Evolutionary conservation across 169 alveolate genomes (phyloP), one percentile per base, ranked within the genome.

Genomic region (Miamiensis avidus): DNA sequence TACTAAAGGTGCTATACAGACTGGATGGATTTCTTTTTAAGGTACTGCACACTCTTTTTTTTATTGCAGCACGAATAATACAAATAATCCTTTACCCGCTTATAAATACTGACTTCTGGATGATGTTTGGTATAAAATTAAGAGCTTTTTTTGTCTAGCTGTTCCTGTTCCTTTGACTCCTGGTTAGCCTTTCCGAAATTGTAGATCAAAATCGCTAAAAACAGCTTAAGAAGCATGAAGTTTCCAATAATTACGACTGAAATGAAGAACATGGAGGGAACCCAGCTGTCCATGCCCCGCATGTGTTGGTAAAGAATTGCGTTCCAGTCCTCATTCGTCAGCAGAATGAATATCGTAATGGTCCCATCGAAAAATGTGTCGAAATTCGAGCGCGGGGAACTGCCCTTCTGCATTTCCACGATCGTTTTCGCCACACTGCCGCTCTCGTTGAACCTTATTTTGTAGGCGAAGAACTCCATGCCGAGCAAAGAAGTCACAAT

Each of bases 271-370:
- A 95, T 64, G 73, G 87, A 84, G 11, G 93, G 86, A 34, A 81
- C 69, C 78, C 83, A 78, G 11, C 76, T 76, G 25, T 87, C 88
- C 16, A 32, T 76, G 0, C 84, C 31, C 31, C 78, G 31, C 92
- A 92, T 85, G 27, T 87, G 83, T 30, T 91, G 83, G 82, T 85
- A 91, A 20, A 94, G 81, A 29, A 89, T 69, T 0, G 49, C n/a
- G 82, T 95, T 89, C 97, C 97, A 95, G 75, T 94, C 88, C 78
- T 95, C 97, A 75, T 88, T 81, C 1, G 97, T 93, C 34, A 95
- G 85, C 75, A 95, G 79, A 49, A 87, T 89, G 84, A 93, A 95
- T 15, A 93, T 90, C 4, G 96, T 89, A 49, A 92, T 88, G 79
- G 92, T 89, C 4, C 95, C 92, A 33, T 81, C 86, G 32, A 78